These are phyloP conservation scores for Colletotrichum eremochloae DNA, from an alignment of 2,329 filamentous ascomycete species.

Conservation along the genomic window DNA sequence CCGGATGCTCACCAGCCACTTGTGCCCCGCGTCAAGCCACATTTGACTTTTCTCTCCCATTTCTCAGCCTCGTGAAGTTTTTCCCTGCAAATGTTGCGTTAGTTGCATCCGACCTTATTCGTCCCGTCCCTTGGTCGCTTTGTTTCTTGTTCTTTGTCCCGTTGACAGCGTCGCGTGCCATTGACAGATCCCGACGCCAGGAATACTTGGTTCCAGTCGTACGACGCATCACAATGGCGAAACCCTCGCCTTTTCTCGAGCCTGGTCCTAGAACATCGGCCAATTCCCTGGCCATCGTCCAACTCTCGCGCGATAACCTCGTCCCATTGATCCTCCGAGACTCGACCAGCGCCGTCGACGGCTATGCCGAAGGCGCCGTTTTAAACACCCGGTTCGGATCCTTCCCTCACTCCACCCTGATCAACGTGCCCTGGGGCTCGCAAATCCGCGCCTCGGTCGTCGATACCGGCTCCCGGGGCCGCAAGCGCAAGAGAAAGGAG, in stretches of 20 bases:
- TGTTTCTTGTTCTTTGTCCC: not conserved
- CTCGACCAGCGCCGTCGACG: constrained; percentile 73
- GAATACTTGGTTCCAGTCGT: not conserved
- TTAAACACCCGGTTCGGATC: constrained; percentile 96
- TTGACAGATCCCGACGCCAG: not conserved
- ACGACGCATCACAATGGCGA: constrained; percentile 50
- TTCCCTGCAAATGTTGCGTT: not conserved
- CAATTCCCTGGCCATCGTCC: constrained; percentile 82
- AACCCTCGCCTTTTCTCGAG: constrained; percentile 82
- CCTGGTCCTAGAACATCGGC: constrained; percentile 73
- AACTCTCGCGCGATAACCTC: constrained; percentile 89
- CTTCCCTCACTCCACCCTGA: constrained; percentile 83
- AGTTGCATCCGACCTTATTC: not conserved
- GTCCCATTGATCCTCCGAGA: constrained; percentile 79
- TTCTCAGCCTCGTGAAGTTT: constrained; percentile 37
- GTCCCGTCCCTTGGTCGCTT: not conserved
- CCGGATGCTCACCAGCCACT: not conserved
- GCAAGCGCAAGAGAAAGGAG: constrained; percentile 70
- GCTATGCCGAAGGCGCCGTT: constrained; percentile 82
- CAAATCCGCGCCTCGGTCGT: constrained; percentile 92
- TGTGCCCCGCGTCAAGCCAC: constrained; percentile 38
- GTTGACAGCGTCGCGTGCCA: too few species aligned
- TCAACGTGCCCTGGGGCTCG: constrained; percentile 88
- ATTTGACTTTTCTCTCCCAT: not conserved
- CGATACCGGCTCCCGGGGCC: constrained; percentile 89